Evolutionary conservation across 2,329 filamentous ascomycete genomes (phyloP), one percentile per base, ranked within the genome.

Genomic region (Monosporascus sp.): DNA sequence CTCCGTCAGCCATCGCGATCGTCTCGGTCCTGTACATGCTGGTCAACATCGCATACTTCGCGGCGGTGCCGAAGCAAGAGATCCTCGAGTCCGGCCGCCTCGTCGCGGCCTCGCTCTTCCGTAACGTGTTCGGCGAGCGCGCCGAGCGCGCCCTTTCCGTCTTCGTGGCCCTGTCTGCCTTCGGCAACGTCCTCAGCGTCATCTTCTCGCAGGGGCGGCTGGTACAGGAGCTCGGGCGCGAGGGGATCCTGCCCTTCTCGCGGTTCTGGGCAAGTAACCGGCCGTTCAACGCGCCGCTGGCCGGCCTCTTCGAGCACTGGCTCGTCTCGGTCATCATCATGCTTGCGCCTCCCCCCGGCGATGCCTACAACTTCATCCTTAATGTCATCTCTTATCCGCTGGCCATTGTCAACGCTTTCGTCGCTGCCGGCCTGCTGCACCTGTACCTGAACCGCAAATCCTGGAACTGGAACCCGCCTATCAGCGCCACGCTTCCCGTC

Each of bases 231-330:
- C 73, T 89, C 45, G 87, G 82, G 1, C 87, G 87, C 62, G 86
- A 90, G 62, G 85, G 85, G 0, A 72, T 89, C 5, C 63, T 89
- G 15, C 87, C 87, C 0, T 86, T 78, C 51, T 83, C 81, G 55
- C 75, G 76, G 2, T 80, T 89, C 65, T 89, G 83, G 82, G 86
- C 86, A 0, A 87, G 84, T 3, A 86, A 84, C 62, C 81, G 79
- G 68, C 87, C 86, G 0, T 86, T 84, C 56, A 82, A 85, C 52
- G 78, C 86, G 0, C 86, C 86, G 0, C 77, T 81, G n/a, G 73
- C 82, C 7, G 70, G 78, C 66, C 69, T 85, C 8, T 81, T 88
- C 59, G 74, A 88, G 20, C 85, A 88, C 65, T 88, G 82, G 78
- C 62, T 85, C 17, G 76, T 87, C 3, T 86, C 84, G 0, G 74